These are phyloP conservation scores for Aphanomyces cochlioides DNA, from an alignment of 352 stramenopile genomes.

Conservation along the genomic window DNA sequence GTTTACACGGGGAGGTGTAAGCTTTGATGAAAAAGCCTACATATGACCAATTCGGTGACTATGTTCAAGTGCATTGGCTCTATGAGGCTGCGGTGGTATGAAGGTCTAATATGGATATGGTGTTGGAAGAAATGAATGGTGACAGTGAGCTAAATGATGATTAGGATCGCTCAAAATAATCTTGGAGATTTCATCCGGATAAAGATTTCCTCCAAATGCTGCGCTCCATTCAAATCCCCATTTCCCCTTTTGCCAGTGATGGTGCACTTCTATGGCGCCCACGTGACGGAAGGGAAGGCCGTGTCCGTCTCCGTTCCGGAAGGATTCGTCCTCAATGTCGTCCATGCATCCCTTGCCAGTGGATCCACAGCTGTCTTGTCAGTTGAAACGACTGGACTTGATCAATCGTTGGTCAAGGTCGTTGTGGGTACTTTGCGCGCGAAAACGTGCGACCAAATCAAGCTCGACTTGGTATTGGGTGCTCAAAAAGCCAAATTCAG, in stretches of 20 bases:
- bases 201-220: neutral
- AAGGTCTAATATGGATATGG: too few relatives aligned
- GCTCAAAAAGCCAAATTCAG: constrained; percentile 66
- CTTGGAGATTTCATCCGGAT: neutral
- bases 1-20: too few relatives aligned
- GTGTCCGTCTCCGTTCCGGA: constrained; percentile 48
- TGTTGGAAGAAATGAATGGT: too few relatives aligned
- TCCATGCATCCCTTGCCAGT: constrained; percentile 43
- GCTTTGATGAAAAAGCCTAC: too few relatives aligned
- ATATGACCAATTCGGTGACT: too few relatives aligned
- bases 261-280: constrained; percentile 49
- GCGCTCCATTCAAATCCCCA: constrained; percentile 18
- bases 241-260: constrained; percentile 13
- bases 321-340: constrained; percentile 61
- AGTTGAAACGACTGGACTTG: constrained; percentile 24
- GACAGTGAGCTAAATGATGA: neutral
- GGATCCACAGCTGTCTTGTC: constrained; percentile 5
- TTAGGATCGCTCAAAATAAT: neutral
- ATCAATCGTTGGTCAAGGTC: constrained; percentile 21
- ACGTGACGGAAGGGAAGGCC: constrained; percentile 57
- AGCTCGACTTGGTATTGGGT: constrained; percentile 78
- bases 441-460: constrained; percentile 45
- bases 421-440: constrained; percentile 21
- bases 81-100: too few relatives aligned
- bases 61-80: too few relatives aligned